Evolutionary conservation across 805 yeast species (phyloP), one percentile per base, ranked within the genome.

Genomic region (Candida piceae): DNA sequence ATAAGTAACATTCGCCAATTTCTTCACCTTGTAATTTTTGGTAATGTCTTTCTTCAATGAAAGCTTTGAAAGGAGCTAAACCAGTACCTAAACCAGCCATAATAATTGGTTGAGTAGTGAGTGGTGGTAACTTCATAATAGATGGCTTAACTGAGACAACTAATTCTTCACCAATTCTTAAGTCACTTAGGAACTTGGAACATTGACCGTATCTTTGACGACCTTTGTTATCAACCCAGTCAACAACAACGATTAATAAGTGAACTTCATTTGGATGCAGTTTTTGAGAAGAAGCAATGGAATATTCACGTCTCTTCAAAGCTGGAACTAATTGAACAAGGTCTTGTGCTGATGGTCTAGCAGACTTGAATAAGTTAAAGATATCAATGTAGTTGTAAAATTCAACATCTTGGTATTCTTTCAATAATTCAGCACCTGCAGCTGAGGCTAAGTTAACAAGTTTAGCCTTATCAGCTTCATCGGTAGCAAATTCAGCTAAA

Each of bases 81-180:
- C 97, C 97, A 36, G 97, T 90, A 66, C 97, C 97, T 49, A 90
- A 72, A 52, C 97, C 97, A 51, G 95, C 82, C 97, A 90, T 90
- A 46, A 90, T 80, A 50, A 90, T 82, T 16, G 97, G 97, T 58
- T 86, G 90, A 32, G 79, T 77, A 8, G 96, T 74, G 45, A 77
- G 70, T 52, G 89, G 84, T 43, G 97, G 97, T 45, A 90, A 70
- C 65, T 89, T 90, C 97, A 90, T 89, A 31, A 90, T 96, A 8
- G 96, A 87, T 21, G 97, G 96, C 66, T 90, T 90, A 40, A 90
- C 97, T 44, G 93, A 80, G 20, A 90, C 97, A 37, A 87, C 95
- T 40, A 90, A 71, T 58, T 88, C 96, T 34, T 82, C 72, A 29
- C 96, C 97, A 43, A 84, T 71, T 7, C 65, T 49, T 55, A 90